Conservation (phyloP, 768 basidiomycete species). For the Amanita pseudoporphyria region DNA sequence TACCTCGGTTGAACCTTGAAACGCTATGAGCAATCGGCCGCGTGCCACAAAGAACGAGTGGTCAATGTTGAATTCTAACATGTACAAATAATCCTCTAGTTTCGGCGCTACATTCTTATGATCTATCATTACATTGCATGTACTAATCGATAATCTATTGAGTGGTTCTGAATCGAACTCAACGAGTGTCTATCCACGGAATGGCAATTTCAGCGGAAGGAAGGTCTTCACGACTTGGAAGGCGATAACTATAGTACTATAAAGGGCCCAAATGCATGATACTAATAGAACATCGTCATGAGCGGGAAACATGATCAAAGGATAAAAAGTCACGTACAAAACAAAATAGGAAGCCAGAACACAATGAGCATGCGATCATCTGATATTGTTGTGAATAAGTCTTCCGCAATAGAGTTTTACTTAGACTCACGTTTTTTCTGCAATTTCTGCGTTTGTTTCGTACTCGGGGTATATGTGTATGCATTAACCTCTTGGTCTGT, state of each 20-base stretch:
- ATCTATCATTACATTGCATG: background rate
- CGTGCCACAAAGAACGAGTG: background rate
- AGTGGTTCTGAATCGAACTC: background rate
- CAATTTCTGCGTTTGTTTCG: conserved; percentile 32
- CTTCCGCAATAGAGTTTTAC: background rate
- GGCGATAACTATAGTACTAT: conserved; percentile 43
- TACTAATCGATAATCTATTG: background rate
- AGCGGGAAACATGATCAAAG: conserved; percentile 1
- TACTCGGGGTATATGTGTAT: conserved; percentile 52
- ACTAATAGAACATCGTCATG: conserved; percentile 26
- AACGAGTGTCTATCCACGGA: conserved; percentile 23
- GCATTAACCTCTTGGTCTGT: conserved; percentile 63
- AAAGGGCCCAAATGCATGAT: conserved; percentile 52
- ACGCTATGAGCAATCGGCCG: background rate
- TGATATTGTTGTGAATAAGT: conserved; percentile 19
- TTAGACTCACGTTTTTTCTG: conserved; percentile 59
- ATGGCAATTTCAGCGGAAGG: conserved; percentile 33
- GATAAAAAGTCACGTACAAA: conserved; percentile 42
- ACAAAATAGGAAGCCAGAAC: conserved; percentile 81
- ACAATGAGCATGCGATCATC: conserved; percentile 79
- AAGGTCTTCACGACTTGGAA: conserved; percentile 39
- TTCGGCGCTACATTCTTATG: background rate
- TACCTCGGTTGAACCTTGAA: background rate
- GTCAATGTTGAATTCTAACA: background rate
- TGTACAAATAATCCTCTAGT: background rate